These are phyloP conservation scores for Starmerella gropengiesseri DNA, from an alignment of 805 yeast species.

Conservation along the genomic window DNA sequence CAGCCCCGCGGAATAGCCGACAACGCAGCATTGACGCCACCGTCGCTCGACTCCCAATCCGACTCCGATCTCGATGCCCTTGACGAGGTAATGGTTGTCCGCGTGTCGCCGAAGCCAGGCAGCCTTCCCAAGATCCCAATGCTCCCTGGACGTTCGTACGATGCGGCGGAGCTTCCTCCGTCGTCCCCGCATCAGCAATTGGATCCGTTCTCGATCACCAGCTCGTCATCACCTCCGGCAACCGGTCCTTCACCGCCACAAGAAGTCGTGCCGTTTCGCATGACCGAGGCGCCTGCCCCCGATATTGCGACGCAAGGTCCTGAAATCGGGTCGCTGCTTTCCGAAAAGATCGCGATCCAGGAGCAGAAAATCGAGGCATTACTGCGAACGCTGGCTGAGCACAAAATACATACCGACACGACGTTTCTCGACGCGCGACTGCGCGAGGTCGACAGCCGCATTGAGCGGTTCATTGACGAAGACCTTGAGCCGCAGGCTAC, in stretches of 20 bases:
- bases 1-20: too few relatives aligned
- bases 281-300: slow-evolving; percentile 4
- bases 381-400: not conserved
- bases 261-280: not conserved
- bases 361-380: slow-evolving; percentile 20
- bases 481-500: not conserved
- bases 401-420: slow-evolving; percentile 2
- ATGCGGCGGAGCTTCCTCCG: too few relatives aligned
- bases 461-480: slow-evolving; percentile 12
- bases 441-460: slow-evolving; percentile 16
- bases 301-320: slow-evolving; percentile 7
- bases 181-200: too few relatives aligned
- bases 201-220: not conserved
- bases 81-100: slow-evolving; percentile 1
- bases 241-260: not conserved
- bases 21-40: slow-evolving; percentile 2
- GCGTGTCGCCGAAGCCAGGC: not conserved
- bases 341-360: slow-evolving; percentile 24
- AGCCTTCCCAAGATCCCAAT: not conserved
- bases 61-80: not conserved
- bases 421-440: slow-evolving; percentile 14
- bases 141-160: too few relatives aligned
- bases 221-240: not conserved
- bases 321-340: slow-evolving; percentile 20
- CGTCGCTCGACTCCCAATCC: not conserved